A percentile compares a stretch with the other conserved stretches of the same genome.
These are phyloP conservation scores for Phytophthora gonapodyides DNA, from an alignment of 352 stramenopile genomes.

Conservation along the genomic window DNA sequence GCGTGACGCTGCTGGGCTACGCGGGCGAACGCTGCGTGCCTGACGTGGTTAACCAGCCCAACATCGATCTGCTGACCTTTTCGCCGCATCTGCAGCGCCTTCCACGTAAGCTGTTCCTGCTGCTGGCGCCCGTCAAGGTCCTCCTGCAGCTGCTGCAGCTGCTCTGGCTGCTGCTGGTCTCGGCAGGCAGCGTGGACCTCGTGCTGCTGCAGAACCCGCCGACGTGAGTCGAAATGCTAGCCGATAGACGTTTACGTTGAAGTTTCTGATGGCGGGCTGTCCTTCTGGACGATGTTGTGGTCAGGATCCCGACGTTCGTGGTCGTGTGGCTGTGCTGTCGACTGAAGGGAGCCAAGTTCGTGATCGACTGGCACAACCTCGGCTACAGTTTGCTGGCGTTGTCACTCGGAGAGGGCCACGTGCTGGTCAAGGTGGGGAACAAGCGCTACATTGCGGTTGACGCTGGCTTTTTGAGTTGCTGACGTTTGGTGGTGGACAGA, in stretches of 20 bases:
- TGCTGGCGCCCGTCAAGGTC: conserved; percentile 73
- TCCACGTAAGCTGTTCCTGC: conserved; percentile 44
- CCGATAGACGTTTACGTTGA: no score
- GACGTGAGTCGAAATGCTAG: conserved; percentile 46
- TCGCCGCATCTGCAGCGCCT: conserved; percentile 63
- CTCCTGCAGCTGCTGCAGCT: conserved; percentile 69
- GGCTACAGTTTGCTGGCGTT: conserved; percentile 97
- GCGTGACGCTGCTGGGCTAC: conserved; percentile 95
- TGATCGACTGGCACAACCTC: conserved; percentile 99
- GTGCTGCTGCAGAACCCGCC: conserved; percentile 99
- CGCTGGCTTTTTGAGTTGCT: background rate
- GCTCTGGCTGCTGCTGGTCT: conserved; percentile 38
- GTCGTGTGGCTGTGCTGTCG: conserved; percentile 64
- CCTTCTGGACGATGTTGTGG: conserved; percentile 12
- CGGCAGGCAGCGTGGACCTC: conserved; percentile 80
- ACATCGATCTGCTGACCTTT: conserved; percentile 84
- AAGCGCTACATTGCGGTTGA: background rate
- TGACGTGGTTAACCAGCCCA: conserved; percentile 57
- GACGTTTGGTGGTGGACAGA: conserved; percentile 30
- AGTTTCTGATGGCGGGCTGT: background rate
- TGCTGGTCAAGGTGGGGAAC: conserved; percentile 66
- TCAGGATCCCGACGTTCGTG: conserved; percentile 94
- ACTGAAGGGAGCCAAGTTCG: conserved; percentile 88
- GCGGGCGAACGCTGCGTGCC: conserved; percentile 89
- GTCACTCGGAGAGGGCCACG: conserved; percentile 61